These are phyloP conservation scores for Echinosophora koreensis DNA, from an alignment of 306 rosid genomes.

Conservation along the genomic window DNA sequence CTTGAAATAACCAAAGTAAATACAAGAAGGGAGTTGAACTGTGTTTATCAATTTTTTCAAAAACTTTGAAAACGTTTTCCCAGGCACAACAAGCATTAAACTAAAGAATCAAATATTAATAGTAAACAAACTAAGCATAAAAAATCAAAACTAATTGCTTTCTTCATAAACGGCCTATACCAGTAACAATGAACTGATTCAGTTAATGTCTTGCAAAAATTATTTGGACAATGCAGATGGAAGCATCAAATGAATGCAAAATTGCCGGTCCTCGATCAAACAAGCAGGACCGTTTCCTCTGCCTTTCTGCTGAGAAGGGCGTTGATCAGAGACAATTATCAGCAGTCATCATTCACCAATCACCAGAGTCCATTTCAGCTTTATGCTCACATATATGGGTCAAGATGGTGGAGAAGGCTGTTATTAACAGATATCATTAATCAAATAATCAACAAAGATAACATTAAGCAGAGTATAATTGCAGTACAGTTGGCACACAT, in stretches of 20 bases:
- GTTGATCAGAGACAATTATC: constrained; percentile 1
- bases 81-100: too few relatives aligned
- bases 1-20: too few relatives aligned
- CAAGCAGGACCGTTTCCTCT: background rate
- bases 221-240: background rate
- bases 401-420: constrained; percentile 16
- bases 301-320: background rate
- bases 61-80: too few relatives aligned
- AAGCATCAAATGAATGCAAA: constrained; percentile 24
- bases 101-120: too few relatives aligned
- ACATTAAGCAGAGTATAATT: constrained; percentile 2
- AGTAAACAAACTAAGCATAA: background rate
- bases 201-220: background rate
- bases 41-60: too few relatives aligned
- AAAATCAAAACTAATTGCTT: constrained; percentile 1
- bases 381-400: constrained; percentile 15
- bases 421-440: background rate
- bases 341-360: background rate
- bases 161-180: background rate
- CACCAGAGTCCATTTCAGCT: constrained; percentile 15
- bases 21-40: too few relatives aligned
- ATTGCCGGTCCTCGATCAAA: constrained; percentile 29
- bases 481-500: constrained; percentile 7
- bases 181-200: background rate
- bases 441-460: constrained; percentile 5